Conservation (phyloP, 2,329 filamentous ascomycete genomes). For the Fusarium papillatum region DNA sequence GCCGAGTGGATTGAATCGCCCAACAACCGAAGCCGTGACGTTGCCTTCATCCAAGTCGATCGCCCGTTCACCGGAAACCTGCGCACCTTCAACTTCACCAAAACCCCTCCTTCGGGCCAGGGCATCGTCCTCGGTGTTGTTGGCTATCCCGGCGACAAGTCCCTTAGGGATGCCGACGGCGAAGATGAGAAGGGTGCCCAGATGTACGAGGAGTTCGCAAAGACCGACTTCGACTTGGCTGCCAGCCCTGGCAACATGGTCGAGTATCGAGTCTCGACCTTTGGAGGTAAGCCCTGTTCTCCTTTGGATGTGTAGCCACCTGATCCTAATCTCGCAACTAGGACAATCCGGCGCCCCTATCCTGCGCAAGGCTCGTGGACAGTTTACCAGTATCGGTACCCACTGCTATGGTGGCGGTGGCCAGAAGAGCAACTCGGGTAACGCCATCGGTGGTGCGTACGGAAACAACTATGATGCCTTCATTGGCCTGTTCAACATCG, state of each 20-base stretch:
- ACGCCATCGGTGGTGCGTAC: conserved; percentile 34
- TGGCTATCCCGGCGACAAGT: conserved; percentile 50
- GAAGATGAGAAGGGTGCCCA: conserved; percentile 43
- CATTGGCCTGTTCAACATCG: conserved; percentile 22
- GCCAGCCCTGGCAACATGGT: conserved; percentile 44
- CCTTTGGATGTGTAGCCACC: neutral
- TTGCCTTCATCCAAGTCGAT: conserved; percentile 45
- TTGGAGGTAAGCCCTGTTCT: conserved; percentile 38
- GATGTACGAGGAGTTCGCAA: conserved; percentile 50
- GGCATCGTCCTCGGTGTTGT: conserved; percentile 45
- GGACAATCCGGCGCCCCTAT: conserved; percentile 47
- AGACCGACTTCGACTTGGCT: conserved; percentile 40
- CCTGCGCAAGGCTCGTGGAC: conserved; percentile 25
- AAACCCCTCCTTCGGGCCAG: conserved; percentile 23
- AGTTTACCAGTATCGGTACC: conserved; percentile 42
- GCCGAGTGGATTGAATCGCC: conserved; percentile 36
- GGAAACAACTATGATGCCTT: conserved; percentile 42
- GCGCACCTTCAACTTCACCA: conserved; percentile 33
- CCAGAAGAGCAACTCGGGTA: conserved; percentile 42
- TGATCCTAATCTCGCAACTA: conserved; percentile 13
- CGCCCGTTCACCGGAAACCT: conserved; percentile 42
- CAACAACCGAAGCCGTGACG: conserved; percentile 33
- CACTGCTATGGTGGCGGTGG: conserved; percentile 45
- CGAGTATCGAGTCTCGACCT: conserved; percentile 47
- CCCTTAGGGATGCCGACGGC: conserved; percentile 3